These are phyloP conservation scores for Heliamphora pulchella DNA, from an alignment of 179 eudicot species.

Conservation along the genomic window DNA sequence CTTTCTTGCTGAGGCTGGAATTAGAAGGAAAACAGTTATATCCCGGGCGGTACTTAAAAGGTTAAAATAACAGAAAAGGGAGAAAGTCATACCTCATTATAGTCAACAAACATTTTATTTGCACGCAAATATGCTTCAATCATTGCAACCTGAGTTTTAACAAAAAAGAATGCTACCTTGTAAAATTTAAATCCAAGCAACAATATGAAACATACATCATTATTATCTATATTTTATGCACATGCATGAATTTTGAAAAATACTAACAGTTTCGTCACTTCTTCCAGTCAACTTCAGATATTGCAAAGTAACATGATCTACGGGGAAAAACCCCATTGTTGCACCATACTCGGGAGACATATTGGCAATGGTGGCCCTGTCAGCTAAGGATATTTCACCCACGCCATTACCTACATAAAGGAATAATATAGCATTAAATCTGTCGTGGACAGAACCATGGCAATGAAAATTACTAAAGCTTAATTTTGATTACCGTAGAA, in stretches of 20 bases:
- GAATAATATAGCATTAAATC: neutral
- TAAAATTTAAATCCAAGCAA: constrained; percentile 5
- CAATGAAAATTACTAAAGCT: neutral
- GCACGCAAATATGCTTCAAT: constrained; percentile 55
- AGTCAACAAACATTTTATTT: constrained; percentile 53
- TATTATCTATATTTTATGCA: neutral
- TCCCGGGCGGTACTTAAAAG: neutral
- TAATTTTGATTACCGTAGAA: constrained; percentile 35
- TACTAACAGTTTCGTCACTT: constrained; percentile 49
- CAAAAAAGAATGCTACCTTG: neutral
- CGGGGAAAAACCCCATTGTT: constrained; percentile 59
- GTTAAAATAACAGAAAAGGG: neutral
- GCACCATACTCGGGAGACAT: constrained; percentile 65
- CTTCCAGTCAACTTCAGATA: constrained; percentile 50
- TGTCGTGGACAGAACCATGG: neutral
- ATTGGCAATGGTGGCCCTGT: constrained; percentile 58
- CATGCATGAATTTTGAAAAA: neutral
- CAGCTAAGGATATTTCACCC: constrained; percentile 53
- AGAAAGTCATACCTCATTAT: constrained; percentile 33
- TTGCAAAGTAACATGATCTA: constrained; percentile 49
- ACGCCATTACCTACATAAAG: constrained; percentile 37
- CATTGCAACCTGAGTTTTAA: constrained; percentile 42
- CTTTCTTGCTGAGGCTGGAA: constrained; percentile 45
- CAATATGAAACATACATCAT: neutral
- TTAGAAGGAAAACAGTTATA: neutral